A percentile compares a stretch with the other conserved stretches of the same genome.
These are phyloP conservation scores for Hibiscus mutabilis DNA, from an alignment of 345 rosid species.

Conservation along the genomic window DNA sequence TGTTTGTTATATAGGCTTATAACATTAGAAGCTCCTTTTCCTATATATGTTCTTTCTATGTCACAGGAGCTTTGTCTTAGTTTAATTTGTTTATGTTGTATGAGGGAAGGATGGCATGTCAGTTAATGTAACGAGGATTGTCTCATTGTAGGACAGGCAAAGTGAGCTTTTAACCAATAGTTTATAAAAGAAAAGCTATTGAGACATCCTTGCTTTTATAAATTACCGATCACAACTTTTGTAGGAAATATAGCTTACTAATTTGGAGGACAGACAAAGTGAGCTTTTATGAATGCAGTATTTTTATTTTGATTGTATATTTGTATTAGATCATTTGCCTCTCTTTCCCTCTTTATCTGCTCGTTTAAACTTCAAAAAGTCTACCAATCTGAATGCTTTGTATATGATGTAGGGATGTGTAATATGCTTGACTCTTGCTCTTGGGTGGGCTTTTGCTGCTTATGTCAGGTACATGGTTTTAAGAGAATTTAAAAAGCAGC, in stretches of 20 bases:
- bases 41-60: not conserved
- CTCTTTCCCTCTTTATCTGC: not conserved
- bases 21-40: not conserved
- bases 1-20: not conserved
- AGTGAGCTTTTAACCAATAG: not conserved
- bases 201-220: not conserved
- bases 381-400: not conserved
- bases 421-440: slow-evolving; percentile 77
- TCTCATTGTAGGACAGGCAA: not conserved
- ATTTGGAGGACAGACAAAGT: too few species aligned
- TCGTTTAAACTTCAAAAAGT: not conserved
- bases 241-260: not conserved
- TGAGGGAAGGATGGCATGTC: not conserved
- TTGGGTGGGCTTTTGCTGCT: slow-evolving; percentile 86
- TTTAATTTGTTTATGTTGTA: not conserved
- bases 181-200: not conserved
- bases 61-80: not conserved
- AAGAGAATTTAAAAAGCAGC: not conserved
- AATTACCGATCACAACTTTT: not conserved
- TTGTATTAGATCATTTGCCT: not conserved
- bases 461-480: slow-evolving; percentile 64
- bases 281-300: not conserved
- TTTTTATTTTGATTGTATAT: not conserved
- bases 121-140: not conserved
- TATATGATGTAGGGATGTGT: slow-evolving; percentile 53